A percentile compares a stretch with the other conserved stretches of the same genome.
Conservation (phyloP, 768 basidiomycete genomes). For the Calvatia gigantea region DNA sequence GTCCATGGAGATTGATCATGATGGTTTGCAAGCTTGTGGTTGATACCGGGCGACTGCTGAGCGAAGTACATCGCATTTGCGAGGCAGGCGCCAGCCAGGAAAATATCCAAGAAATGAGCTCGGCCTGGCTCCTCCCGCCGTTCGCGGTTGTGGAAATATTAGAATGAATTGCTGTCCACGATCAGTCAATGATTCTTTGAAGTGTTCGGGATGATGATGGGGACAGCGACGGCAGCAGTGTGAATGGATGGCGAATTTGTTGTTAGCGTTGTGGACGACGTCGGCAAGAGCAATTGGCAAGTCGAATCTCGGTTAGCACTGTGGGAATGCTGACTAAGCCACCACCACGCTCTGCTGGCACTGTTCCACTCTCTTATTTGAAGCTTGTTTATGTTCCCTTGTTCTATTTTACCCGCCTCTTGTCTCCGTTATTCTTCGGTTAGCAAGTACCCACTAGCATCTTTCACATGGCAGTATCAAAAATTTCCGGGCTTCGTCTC, state of each 20-base stretch:
- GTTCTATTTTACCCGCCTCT: not conserved
- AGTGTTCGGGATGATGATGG: not conserved
- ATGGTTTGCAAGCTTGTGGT: constrained; percentile 71
- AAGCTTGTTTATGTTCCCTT: not conserved
- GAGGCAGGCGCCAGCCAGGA: constrained; percentile 8
- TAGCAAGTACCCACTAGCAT: no score
- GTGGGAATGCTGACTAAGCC: constrained; percentile 10
- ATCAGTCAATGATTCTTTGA: not conserved
- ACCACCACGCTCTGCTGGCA: not conserved
- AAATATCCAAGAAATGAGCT: constrained; percentile 11
- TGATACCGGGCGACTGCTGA: constrained; percentile 79
- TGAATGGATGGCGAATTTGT: not conserved
- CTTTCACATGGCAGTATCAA: not conserved
- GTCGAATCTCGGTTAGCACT: not conserved
- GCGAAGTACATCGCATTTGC: constrained; percentile 76
- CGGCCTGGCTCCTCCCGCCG: constrained; percentile 1
- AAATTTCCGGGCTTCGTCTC: not conserved
- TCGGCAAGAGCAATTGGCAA: constrained; percentile 2
- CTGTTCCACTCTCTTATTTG: not conserved
- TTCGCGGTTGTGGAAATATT: not conserved
- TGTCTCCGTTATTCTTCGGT: not conserved
- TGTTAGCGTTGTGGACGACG: constrained; percentile 6
- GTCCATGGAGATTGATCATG: constrained; percentile 77
- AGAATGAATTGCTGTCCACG: not conserved
- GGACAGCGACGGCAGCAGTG: not conserved